Base-by-base conservation (phyloP, 169 alveolate species). In the Plasmodium adleri region DNA sequence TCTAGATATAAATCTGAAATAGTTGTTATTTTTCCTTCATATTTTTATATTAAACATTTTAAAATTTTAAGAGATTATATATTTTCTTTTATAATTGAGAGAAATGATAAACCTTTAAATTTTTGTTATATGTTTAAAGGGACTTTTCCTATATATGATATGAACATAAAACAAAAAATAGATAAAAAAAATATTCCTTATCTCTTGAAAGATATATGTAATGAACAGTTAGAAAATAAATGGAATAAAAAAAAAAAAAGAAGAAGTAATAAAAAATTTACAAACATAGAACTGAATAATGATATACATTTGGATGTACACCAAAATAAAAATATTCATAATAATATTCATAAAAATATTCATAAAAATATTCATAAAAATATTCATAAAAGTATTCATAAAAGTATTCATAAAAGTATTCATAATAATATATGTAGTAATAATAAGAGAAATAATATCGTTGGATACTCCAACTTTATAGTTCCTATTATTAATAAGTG, bases 1-100 rank as follows among this genome's bases (percentile, higher is more conserved):
- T 78, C 78, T 13, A 78, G n/a, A 17, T 67, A 22, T 4, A 49
- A 12, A 5, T 64, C 74, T 2, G 89, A 78, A 78, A 28, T 78
- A 22, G 71, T 78, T 15, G 89, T 45, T 20, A 32, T 66, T 12
- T 66, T 78, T 3, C 89, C 89, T 13, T 12, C 58, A n/a, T 50
- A 32, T 52, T 63, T 68, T 26, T 24, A 9, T 39, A 45, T 78
- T 7, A 78, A 63, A 78, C 54, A 5, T 49, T 78, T 78, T 26
- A 64, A 58, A 9, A 59, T 70, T n/a, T 50, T 26, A 9, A 45
- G 45, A 56, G 67, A 78, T 78, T 17, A 8, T 70, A 49, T 78
- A 52, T 78, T 52, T 78, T 39, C 78, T 10, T 78, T 78, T 45
- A 70, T 78, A 50, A 49, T 78, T 24, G 78, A 78, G 28, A 54